Conservation (phyloP, 345 rosid genomes). For the Rhodomyrtus tomentosa region DNA sequence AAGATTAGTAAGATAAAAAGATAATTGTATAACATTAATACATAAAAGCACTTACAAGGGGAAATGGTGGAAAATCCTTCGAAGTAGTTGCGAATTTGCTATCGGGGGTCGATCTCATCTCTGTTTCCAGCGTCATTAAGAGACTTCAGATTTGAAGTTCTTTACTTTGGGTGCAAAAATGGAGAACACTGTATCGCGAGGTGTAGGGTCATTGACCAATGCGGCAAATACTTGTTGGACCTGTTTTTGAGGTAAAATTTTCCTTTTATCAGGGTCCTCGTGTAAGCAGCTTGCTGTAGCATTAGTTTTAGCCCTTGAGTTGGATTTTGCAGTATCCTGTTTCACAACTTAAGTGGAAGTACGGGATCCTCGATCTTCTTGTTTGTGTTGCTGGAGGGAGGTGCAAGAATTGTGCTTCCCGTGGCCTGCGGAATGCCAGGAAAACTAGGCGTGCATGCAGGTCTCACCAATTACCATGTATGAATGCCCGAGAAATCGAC, state of each 20-base stretch:
- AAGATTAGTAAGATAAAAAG: no score
- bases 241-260: not conserved
- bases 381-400: slow-evolving; percentile 19
- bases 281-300: not conserved
- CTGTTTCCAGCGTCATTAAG: no score
- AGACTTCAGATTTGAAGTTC: no score
- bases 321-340: not conserved
- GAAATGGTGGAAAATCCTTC: no score
- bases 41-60: no score
- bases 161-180: no score
- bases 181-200: no score
- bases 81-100: no score
- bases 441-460: slow-evolving; percentile 27
- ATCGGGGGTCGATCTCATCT: no score
- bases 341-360: not conserved
- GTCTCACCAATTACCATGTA: slow-evolving; percentile 4
- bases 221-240: no score
- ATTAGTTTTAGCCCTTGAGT: not conserved
- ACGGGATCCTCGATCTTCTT: not conserved
- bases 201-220: no score
- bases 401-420: slow-evolving; percentile 84
- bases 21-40: no score
- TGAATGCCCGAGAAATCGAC: not conserved
- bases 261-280: not conserved
- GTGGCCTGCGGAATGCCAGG: slow-evolving; percentile 56